Base-by-base conservation (phyloP, 2,329 filamentous ascomycete genomes). In the Bipolaris cookei region DNA sequence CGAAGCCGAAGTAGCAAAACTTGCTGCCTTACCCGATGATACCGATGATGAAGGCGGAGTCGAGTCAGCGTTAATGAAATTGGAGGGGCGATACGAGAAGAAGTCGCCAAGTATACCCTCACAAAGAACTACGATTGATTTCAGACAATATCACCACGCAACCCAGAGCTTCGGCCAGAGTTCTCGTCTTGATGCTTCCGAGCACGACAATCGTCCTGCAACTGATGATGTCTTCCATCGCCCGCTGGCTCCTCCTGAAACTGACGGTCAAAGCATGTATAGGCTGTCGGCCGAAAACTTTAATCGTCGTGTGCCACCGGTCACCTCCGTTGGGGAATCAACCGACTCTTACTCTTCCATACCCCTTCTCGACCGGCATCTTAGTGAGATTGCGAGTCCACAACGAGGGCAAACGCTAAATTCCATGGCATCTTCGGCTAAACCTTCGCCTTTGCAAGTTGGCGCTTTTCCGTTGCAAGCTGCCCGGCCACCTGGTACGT, bases 11-110 rank as follows among this genome's bases (percentile, higher is more conserved):
- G 91, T 96, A 1, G 88, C 93, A 57, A 91, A 91, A 66, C 85
- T 99, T 51, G 91, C 93, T 2, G 88, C 90, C 53, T 91, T 98
- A 23, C 92, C 94, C 0, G 93, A 97, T 70, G 91, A 96, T 59
- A 88, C 89, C 43, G 91, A 79, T 20, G 80, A 80, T 43, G 80
- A 96, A 70, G 92, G 92, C 6, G 94, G 94, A 11, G 88, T 98
- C 23, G 95, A 98, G 71, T 92, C 93, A n/a, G 91, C 95, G 0
- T 76, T 99, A 48, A 78, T 93, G 66, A 99, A 98, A 70, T 83
- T 99, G 0, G 95, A 99, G 78, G 95, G 95, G 8, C 94, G 87
- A 65, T 95, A 89, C 66, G 84, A 89, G 71, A 87, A 83, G 65
- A 65, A 69, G 47, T 74, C 68, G 30, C 65, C 69, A 8, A 65